Evolutionary conservation across 1,139 yeast genomes (phyloP).

Genomic region (Zygosaccharomyces pseudobailii): DNA sequence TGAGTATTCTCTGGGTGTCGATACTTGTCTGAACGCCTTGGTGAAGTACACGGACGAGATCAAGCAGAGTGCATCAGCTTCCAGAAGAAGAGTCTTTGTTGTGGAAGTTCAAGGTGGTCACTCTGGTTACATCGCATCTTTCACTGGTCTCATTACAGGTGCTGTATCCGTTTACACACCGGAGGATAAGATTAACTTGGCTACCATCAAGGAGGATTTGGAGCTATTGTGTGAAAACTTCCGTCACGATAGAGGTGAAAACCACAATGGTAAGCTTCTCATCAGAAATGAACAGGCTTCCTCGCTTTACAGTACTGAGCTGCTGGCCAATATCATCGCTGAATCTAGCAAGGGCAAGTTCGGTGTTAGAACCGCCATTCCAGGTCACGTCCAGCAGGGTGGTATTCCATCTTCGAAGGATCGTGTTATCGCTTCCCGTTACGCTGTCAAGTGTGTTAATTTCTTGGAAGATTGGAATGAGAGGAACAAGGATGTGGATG

Average conservation of each 20-base stretch:
- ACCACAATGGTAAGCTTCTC: constrained; percentile 74
- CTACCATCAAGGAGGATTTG: constrained; percentile 59
- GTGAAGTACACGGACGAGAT: constrained; percentile 76
- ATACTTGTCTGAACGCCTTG: constrained; percentile 70
- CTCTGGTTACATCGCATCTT: constrained; percentile 73
- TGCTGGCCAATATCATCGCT: constrained; percentile 75
- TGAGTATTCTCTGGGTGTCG: constrained; percentile 73
- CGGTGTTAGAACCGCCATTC: constrained; percentile 92
- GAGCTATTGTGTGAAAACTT: constrained; percentile 52
- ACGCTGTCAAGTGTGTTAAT: constrained; percentile 82
- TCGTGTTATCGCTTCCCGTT: constrained; percentile 85
- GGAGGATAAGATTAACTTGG: constrained; percentile 57
- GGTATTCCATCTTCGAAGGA: constrained; percentile 94
- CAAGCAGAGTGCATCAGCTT: constrained; percentile 73
- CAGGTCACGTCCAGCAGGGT: constrained; percentile 98
- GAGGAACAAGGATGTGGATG: constrained; percentile 32
- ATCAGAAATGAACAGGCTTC: constrained; percentile 86
- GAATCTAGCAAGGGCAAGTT: constrained; percentile 72
- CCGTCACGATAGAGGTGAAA: constrained; percentile 54
- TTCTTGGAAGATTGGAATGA: constrained; percentile 62
- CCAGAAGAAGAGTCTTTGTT: constrained; percentile 72
- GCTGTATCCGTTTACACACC: constrained; percentile 76
- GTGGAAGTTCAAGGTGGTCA: constrained; percentile 88
- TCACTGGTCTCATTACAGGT: constrained; percentile 64
- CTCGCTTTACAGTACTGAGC: constrained; percentile 70